phyloP scores from a whole-genome alignment of 768 basidiomycete genomes.

The Saitozyma sp. region DNA sequence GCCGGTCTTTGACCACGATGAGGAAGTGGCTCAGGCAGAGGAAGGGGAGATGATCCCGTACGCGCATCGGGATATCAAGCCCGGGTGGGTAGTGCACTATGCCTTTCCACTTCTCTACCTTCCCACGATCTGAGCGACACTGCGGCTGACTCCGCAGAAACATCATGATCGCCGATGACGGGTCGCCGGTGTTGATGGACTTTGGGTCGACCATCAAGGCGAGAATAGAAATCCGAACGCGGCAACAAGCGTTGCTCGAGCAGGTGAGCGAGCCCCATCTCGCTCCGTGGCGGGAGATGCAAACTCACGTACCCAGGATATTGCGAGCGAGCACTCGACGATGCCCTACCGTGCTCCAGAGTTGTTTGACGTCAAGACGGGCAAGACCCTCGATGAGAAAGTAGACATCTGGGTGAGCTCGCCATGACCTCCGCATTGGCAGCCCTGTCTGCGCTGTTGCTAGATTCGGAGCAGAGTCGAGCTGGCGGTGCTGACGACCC shows the following conservation, averaged over 20 bases:
- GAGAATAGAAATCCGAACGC: conserved; percentile 73
- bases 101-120: neutral
- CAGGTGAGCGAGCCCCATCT: conserved; percentile 60
- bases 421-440: neutral
- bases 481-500: conserved; percentile 5
- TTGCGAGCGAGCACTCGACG: conserved; percentile 95
- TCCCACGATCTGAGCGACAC: neutral
- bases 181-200: conserved; percentile 90
- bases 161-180: conserved; percentile 94
- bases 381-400: conserved; percentile 80
- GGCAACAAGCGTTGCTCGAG: conserved; percentile 82
- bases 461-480: neutral
- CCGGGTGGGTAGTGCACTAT: conserved; percentile 65
- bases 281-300: neutral
- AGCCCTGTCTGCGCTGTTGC: too few relatives aligned
- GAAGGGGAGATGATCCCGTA: conserved; percentile 73
- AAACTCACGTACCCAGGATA: conserved; percentile 63
- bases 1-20: conserved; percentile 76
- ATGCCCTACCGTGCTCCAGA: conserved; percentile 99
- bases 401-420: conserved; percentile 91
- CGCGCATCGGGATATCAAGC: conserved; percentile 95
- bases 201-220: conserved; percentile 91
- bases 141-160: conserved; percentile 61
- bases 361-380: conserved; percentile 95
- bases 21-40: conserved; percentile 59